These are phyloP conservation scores for Tricladium varicosporioides DNA, from an alignment of 2,329 filamentous ascomycete genomes.

Conservation along the genomic window DNA sequence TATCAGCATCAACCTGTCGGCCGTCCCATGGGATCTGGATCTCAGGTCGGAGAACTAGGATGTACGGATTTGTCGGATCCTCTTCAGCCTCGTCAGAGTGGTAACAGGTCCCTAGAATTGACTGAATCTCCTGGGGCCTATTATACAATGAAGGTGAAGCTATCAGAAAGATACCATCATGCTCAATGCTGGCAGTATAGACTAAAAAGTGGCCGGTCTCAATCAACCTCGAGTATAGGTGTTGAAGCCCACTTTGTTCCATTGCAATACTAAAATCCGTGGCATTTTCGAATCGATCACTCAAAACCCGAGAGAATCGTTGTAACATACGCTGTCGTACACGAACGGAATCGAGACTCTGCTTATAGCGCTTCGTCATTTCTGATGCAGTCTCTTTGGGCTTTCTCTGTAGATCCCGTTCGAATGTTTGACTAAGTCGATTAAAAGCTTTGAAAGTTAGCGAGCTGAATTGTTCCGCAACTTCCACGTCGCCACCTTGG, in stretches of 20 bases:
- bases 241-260: slow-evolving; percentile 64
- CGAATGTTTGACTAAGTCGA: slow-evolving; percentile 85
- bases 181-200: slow-evolving; percentile 66
- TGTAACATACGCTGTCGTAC: slow-evolving; percentile 96
- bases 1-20: slow-evolving; percentile 65
- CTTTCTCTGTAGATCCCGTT: slow-evolving; percentile 81
- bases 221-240: slow-evolving; percentile 77
- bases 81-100: slow-evolving; percentile 69
- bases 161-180: slow-evolving; percentile 77
- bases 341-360: slow-evolving; percentile 90
- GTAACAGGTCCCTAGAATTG: slow-evolving; percentile 78
- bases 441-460: slow-evolving; percentile 90
- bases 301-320: slow-evolving; percentile 86
- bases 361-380: slow-evolving; percentile 97
- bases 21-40: slow-evolving; percentile 79
- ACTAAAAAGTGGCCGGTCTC: slow-evolving; percentile 86
- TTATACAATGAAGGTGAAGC: slow-evolving; percentile 77
- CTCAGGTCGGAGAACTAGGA: slow-evolving; percentile 82
- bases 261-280: slow-evolving; percentile 90
- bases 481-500: slow-evolving; percentile 92
- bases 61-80: slow-evolving; percentile 76
- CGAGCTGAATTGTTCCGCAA: slow-evolving; percentile 94
- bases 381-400: slow-evolving; percentile 80
- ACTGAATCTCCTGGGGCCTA: slow-evolving; percentile 77
- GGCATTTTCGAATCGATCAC: slow-evolving; percentile 92